Evolutionary conservation across 2,329 filamentous ascomycete species (phyloP).

Genomic region (Massarina eburnea): DNA sequence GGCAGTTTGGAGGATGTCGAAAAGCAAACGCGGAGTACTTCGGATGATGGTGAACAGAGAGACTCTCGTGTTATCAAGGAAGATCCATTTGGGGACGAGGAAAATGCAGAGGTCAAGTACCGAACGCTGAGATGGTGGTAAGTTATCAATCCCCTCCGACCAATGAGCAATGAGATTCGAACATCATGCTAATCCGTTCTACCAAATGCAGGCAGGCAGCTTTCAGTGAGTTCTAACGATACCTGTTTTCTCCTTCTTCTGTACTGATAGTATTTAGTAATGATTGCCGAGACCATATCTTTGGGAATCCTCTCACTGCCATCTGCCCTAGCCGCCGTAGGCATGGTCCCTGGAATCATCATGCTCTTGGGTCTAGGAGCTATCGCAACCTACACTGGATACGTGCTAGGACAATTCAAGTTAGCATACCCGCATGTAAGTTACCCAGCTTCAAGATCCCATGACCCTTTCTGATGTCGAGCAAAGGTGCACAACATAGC

Average conservation of each 20-base stretch:
- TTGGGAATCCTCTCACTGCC: slow-evolving; percentile 57
- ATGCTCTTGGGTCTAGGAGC: slow-evolving; percentile 56
- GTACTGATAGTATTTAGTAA: slow-evolving; percentile 38
- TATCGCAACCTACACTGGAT: slow-evolving; percentile 60
- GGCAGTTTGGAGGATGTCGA: too few relatives aligned
- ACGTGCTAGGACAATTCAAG: slow-evolving; percentile 61
- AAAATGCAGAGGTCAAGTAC: slow-evolving; percentile 49
- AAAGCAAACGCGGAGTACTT: too few relatives aligned
- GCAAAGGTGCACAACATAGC: slow-evolving; percentile 47
- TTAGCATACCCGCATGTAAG: slow-evolving; percentile 58
- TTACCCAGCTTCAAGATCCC: slow-evolving; percentile 41
- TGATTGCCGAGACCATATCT: slow-evolving; percentile 61
- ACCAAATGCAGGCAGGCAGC: slow-evolving; percentile 7
- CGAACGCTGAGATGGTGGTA: slow-evolving; percentile 53
- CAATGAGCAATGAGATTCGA: background rate
- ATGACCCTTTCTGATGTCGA: background rate
- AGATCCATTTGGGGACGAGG: slow-evolving; percentile 28
- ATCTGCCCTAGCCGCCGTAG: slow-evolving; percentile 52
- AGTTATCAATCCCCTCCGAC: slow-evolving; percentile 10
- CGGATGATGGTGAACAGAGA: too few relatives aligned
- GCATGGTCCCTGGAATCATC: slow-evolving; percentile 57
- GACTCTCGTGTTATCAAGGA: slow-evolving; percentile 4
- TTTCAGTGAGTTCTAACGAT: slow-evolving; percentile 43
- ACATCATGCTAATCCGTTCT: background rate
- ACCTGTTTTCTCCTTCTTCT: background rate